Conservation (phyloP, 2,329 filamentous ascomycete species). For the Talaromyces pinophilus region DNA sequence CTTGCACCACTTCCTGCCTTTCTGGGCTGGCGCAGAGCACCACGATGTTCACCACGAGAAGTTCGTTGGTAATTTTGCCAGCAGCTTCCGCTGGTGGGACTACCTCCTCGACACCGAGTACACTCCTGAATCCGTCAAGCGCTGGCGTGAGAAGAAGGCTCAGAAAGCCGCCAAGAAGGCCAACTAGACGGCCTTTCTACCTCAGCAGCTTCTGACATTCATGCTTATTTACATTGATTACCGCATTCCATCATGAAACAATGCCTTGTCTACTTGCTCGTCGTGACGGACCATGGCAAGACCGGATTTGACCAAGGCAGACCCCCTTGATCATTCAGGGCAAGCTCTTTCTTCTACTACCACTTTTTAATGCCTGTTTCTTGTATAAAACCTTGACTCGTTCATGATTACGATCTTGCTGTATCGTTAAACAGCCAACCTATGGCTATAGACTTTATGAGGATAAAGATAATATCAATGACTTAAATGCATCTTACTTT, state of each 20-base stretch:
- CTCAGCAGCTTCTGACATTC: not conserved
- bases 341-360: not conserved
- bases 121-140: slow-evolving; percentile 81
- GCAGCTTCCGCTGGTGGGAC: slow-evolving; percentile 99
- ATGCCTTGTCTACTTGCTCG: not conserved
- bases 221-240: not conserved
- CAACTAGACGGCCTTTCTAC: slow-evolving; percentile 9
- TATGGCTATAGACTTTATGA: slow-evolving; percentile 9
- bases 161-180: slow-evolving; percentile 21
- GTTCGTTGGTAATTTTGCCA: slow-evolving; percentile 97
- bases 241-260: not conserved
- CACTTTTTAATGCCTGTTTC: slow-evolving; percentile 7
- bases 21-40: slow-evolving; percentile 97
- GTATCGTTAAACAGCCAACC: slow-evolving; percentile 1
- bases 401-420: slow-evolving; percentile 8
- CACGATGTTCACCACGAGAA: slow-evolving; percentile 98
- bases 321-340: not conserved
- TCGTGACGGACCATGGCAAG: not conserved
- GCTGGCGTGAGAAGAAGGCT: slow-evolving; percentile 65
- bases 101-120: slow-evolving; percentile 91
- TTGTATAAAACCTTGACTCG: slow-evolving; percentile 7
- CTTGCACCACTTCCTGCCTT: slow-evolving; percentile 89
- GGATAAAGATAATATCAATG: slow-evolving; percentile 9
- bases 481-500: not conserved
- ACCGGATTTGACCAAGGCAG: not conserved